Evolutionary conservation across 306 rosid genomes (phyloP), one percentile per base, ranked within the genome.

Genomic region (apple (Malus domestica)): DNA sequence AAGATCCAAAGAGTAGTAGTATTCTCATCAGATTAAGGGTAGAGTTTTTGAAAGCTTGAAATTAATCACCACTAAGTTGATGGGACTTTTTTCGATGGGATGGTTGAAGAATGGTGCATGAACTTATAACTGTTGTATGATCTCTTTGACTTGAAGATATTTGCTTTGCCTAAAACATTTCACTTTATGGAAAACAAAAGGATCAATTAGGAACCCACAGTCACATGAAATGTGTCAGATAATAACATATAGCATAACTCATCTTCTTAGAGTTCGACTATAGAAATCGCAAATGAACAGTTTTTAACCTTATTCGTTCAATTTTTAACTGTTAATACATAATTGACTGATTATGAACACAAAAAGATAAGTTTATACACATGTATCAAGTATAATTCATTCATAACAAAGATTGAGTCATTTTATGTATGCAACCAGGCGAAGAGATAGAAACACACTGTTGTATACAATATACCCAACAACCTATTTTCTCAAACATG

Each of bases 181-280:
- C 38, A 83, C 80, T 82, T 81, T 74, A 57, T 67, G 75, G 49
- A 59, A 75, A 79, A 73, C 77, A 44, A 86, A 78, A 80, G 27
- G 79, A 66, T 58, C 67, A 70, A 57, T 22, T 45, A 16, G 80
- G 82, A 89, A 81, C 85, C 90, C 97, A 90, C 89, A 23, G 3
- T 83, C 97, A 93, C 96, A 88, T 93, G 97, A 85, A 74, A 87
- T 81, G 25, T 87, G 96, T 88, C 98, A 88, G 98, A 71, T 4
- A 71, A 38, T 29, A 19, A 20, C 58, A 22, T 10, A 49, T 49
- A 46, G 61, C 12, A 44, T 32, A 55, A 29, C 27, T 10, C 55
- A 49, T 49, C 44, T 35, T 67, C 45, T 10, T 22, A 27, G 67
- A 14, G 35, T 61, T 38, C 73, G 18, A 46, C 45, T 2, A 9